These are phyloP conservation scores for Pterocarpus macrocarpus DNA, from an alignment of 306 rosid genomes.

Conservation along the genomic window DNA sequence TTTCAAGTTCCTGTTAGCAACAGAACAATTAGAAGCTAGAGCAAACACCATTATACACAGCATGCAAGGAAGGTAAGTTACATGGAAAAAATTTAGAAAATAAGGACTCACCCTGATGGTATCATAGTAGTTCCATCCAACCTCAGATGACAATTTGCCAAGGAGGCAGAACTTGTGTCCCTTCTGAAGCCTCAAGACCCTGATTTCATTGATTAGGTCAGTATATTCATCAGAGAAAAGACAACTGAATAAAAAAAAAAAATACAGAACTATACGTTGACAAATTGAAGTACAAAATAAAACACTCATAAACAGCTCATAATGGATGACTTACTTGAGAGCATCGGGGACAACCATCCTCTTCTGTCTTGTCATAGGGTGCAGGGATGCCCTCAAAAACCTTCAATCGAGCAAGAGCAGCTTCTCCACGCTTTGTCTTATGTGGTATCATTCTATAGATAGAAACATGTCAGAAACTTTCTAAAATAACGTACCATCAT, in stretches of 20 bases:
- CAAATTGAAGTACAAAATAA: background rate
- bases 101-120: constrained; percentile 62
- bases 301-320: background rate
- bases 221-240: background rate
- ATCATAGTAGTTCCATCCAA: constrained; percentile 78
- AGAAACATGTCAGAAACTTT: background rate
- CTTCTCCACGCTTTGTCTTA: constrained; percentile 77
- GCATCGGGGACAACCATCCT: constrained; percentile 85
- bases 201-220: constrained; percentile 33
- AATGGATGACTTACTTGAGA: constrained; percentile 48
- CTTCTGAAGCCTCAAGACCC: constrained; percentile 80
- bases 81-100: background rate
- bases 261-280: background rate
- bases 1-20: constrained; percentile 61
- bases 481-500: background rate
- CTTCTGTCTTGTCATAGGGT: constrained; percentile 70
- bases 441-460: constrained; percentile 71
- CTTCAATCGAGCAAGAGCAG: constrained; percentile 75
- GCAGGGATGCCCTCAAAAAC: constrained; percentile 76
- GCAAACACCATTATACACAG: background rate
- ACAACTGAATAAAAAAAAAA: background rate
- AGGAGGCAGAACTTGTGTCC: constrained; percentile 68
- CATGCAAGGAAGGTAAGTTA: background rate
- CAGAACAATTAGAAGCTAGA: constrained; percentile 5
- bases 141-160: constrained; percentile 70